phyloP scores from a whole-genome alignment of 2,329 filamentous ascomycete genomes.

The Clonostachys chloroleuca region DNA sequence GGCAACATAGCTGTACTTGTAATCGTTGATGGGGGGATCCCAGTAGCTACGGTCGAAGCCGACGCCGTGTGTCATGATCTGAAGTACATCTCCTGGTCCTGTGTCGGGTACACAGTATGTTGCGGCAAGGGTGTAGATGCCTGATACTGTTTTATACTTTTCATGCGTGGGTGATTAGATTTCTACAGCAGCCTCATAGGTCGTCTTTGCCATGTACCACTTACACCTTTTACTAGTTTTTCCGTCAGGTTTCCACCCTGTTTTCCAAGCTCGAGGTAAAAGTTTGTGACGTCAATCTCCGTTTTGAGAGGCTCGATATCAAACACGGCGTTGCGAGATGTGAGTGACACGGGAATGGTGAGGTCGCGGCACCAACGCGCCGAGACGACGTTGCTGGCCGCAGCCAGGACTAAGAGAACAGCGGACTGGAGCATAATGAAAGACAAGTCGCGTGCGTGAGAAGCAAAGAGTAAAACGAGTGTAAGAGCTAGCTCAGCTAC shows the following conservation, averaged over 20 bases:
- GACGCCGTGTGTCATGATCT: slow-evolving; percentile 35
- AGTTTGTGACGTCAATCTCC: slow-evolving; percentile 54
- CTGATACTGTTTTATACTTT: slow-evolving; percentile 42
- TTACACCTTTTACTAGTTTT: slow-evolving; percentile 35
- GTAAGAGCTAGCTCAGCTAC: no score
- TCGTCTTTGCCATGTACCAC: slow-evolving; percentile 8
- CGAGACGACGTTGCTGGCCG: slow-evolving; percentile 8
- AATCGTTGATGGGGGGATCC: slow-evolving; percentile 51
- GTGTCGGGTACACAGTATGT: slow-evolving; percentile 56
- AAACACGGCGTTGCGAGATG: slow-evolving; percentile 49
- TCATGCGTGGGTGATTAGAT: neutral
- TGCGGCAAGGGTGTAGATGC: slow-evolving; percentile 52
- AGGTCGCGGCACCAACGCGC: slow-evolving; percentile 40
- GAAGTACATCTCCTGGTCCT: slow-evolving; percentile 27
- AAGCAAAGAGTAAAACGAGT: no score
- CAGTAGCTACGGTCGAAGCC: slow-evolving; percentile 50
- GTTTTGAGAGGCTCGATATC: slow-evolving; percentile 36
- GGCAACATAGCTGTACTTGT: slow-evolving; percentile 60
- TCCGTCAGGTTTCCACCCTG: slow-evolving; percentile 45
- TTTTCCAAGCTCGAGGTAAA: slow-evolving; percentile 43
- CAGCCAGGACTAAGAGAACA: slow-evolving; percentile 1
- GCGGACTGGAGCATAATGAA: slow-evolving; percentile 3
- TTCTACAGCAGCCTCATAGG: slow-evolving; percentile 1
- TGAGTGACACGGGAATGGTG: slow-evolving; percentile 50
- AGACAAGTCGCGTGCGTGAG: neutral